Base-by-base conservation (phyloP, 2,329 filamentous ascomycete species). In the Colletotrichum neosansevieriae region DNA sequence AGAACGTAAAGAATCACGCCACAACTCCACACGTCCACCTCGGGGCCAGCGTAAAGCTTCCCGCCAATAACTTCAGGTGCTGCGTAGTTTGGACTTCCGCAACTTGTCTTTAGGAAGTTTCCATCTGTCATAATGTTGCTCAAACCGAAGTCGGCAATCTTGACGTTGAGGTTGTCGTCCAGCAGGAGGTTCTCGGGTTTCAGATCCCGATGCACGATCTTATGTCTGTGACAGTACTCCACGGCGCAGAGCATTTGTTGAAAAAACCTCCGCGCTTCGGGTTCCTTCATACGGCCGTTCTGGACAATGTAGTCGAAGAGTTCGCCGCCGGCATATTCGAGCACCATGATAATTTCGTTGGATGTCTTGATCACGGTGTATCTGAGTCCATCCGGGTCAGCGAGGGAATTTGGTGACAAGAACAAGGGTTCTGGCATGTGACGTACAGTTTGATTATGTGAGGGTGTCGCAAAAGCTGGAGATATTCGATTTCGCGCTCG, bases 111-210 rank as follows among this genome's bases (percentile, higher is more conserved):
- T 75, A 99, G 88, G 78, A 99, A 99, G 79, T 99, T 99, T 29
- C 96, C 96, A 78, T 99, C 96, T 0, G 96, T 98, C 96, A 99
- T 99, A 82, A 99, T 99, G 78, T 99, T 99, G 84, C 95, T 98
- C 65, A 99, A 85, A 66, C 96, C 96, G 74, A 99, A 99, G 81
- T 99, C 96, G 75, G 96, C 96, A 82, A 99, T 99, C 84, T 99
- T 99, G 81, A 99, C 95, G 75, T 99, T 98, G 76, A 97, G 91
- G 68, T 97, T 91, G 72, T 97, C 93, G 81, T 99, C 96, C 58
- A 99, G 89, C 49, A 99, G 88, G 56, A 99, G 83, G 77, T 99
- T 99, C 84, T 99, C 96, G 10, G 96, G 96, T 80, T 99, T 99
- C 71, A 99, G 83, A 79, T 99, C 96, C 78, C 96, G 92, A 80